Evolutionary conservation across 2,329 filamentous ascomycete genomes (phyloP), one percentile per base, ranked within the genome.

Genomic region (Fusarium xylarioides): DNA sequence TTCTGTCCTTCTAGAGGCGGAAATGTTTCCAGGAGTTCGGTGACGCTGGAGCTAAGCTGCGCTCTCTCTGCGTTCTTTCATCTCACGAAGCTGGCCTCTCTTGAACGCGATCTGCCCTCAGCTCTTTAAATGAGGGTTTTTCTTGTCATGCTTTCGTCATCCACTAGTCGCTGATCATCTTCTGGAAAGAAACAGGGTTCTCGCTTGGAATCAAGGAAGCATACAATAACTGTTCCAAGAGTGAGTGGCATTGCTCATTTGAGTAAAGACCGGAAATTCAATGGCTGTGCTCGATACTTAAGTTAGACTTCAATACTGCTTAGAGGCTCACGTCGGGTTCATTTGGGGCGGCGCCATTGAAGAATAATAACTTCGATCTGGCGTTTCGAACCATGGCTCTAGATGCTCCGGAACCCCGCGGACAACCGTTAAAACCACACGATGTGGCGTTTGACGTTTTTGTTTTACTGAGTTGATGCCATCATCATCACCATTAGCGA

Each of bases 361-460:
- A 61, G 26, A 18, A 50, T 26, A 49, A 37, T 50, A 56, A 40
- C 49, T 49, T 54, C 57, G 56, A 67, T 63, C 53, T 59, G 53
- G 28, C 49, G 53, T 59, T 66, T 62, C 53, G 44, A 49, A 28
- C 26, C 15, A 47, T 43, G 38, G 43, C 50, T 61, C 66, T 74
- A 47, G 52, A 67, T 62, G 44, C 43, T 56, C 65, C 38, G 53
- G 32, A 57, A 52, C 44, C 38, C 50, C 34, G 16, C 28, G 34
- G 42, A 50, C 37, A 70, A 73, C 44, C 42, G 60, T 49, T 54
- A 37, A 35, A 35, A 71, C 35, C 35, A 53, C 61, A 52, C 34
- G 54, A 71, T 74, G 70, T 74, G 66, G 70, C 66, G 70, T 66
- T 61, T 73, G 57, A 58, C 53, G 42, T 68, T 66, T 56, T 53